Conservation (phyloP, 2,329 filamentous ascomycete species). For the Fusarium azukiicola region DNA sequence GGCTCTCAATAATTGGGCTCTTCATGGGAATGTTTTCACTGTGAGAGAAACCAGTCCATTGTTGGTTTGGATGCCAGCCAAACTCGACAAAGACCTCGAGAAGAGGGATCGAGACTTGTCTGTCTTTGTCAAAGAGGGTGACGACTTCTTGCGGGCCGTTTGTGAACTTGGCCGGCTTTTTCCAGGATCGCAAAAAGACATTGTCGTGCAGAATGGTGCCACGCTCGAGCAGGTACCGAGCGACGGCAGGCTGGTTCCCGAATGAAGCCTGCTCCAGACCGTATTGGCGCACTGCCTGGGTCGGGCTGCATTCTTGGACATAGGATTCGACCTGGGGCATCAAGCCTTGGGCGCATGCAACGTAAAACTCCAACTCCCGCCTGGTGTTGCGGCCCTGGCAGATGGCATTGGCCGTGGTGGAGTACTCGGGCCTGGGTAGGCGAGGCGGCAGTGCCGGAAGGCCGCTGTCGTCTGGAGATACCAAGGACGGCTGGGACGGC, state of each 20-base stretch:
- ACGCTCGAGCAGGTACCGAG: background rate
- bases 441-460: constrained; percentile 9
- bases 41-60: background rate
- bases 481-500: background rate
- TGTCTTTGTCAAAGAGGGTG: constrained; percentile 9
- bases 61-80: constrained; percentile 13
- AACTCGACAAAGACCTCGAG: constrained; percentile 5
- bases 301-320: background rate
- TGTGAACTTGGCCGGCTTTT: background rate
- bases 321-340: constrained; percentile 11
- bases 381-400: background rate
- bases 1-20: background rate
- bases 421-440: constrained; percentile 6
- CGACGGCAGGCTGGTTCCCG: background rate
- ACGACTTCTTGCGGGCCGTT: background rate
- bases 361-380: background rate
- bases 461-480: constrained; percentile 5
- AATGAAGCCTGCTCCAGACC: constrained; percentile 1
- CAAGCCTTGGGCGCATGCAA: background rate
- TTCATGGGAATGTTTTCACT: background rate
- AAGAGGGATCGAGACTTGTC: background rate
- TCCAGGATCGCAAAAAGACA: constrained; percentile 12
- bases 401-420: background rate
- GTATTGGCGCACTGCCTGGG: constrained; percentile 7
- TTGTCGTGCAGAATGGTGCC: constrained; percentile 3